Conservation (phyloP, 306 rosid genomes). For the Rosa multiflora region DNA sequence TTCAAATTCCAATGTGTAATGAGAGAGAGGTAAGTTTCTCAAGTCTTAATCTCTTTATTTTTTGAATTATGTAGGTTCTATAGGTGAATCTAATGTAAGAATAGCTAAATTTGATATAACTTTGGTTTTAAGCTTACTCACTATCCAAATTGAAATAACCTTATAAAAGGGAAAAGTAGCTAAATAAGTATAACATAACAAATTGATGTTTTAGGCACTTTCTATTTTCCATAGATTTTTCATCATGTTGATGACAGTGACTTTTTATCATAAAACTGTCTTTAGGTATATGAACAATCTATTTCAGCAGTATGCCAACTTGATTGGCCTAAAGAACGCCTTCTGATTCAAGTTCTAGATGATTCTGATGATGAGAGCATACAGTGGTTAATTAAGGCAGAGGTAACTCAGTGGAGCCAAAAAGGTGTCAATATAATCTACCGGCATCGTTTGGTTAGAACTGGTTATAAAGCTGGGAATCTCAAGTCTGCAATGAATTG, state of each 20-base stretch:
- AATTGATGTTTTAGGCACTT: constrained; percentile 14
- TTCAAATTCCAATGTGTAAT: constrained; percentile 84
- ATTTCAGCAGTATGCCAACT: constrained; percentile 71
- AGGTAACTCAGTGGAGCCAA: constrained; percentile 66
- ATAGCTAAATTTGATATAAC: not conserved
- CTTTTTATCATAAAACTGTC: constrained; percentile 19
- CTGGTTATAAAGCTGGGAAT: constrained; percentile 77
- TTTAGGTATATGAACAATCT: constrained; percentile 76
- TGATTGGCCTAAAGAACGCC: constrained; percentile 67
- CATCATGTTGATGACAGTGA: constrained; percentile 12
- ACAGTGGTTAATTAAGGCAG: constrained; percentile 63
- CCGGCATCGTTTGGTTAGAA: constrained; percentile 60
- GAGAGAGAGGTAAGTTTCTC: constrained; percentile 61
- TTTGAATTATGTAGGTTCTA: not conserved
- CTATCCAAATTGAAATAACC: not conserved
- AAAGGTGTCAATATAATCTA: constrained; percentile 60
- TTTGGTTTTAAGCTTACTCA: not conserved
- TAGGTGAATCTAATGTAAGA: not conserved
- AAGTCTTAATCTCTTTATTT: not conserved
- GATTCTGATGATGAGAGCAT: constrained; percentile 71
- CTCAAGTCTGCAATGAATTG: constrained; percentile 83
- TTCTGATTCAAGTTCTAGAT: constrained; percentile 69
- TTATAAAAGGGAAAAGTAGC: not conserved
- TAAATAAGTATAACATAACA: not conserved
- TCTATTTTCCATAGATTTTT: constrained; percentile 8